Percentiles rank a stretch among this genome's conserved stretches.
phyloP scores from a whole-genome alignment of 345 rosid genomes.

The Citrus medica region DNA sequence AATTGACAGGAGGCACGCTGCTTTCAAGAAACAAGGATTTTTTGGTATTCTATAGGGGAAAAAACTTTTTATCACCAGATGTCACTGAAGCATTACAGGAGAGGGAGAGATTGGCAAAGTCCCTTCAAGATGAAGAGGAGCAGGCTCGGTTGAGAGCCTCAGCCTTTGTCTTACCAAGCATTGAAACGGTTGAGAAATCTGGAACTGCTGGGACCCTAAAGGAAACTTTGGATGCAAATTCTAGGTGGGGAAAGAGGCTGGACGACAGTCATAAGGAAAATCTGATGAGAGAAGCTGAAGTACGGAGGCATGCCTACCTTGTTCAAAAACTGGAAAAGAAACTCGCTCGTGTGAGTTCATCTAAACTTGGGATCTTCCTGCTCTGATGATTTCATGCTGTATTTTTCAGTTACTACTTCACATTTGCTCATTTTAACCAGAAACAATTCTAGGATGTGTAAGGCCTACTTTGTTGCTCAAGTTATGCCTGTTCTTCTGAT shows the following conservation, averaged over 20 bases:
- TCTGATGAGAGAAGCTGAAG: constrained; percentile 66
- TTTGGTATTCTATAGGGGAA: constrained; percentile 94
- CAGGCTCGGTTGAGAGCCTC: constrained; percentile 75
- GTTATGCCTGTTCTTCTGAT: background rate
- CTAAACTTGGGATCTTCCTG: constrained; percentile 6
- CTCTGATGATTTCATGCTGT: background rate
- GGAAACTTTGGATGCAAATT: constrained; percentile 82
- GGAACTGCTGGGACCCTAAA: constrained; percentile 77
- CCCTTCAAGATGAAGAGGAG: constrained; percentile 78
- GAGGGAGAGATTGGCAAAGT: constrained; percentile 68
- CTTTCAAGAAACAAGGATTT: constrained; percentile 88
- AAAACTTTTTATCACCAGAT: constrained; percentile 67
- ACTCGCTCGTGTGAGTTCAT: constrained; percentile 67
- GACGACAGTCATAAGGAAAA: constrained; percentile 47
- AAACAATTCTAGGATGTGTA: constrained; percentile 1
- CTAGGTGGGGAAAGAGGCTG: constrained; percentile 75
- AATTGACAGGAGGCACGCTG: constrained; percentile 81
- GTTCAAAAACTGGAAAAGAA: constrained; percentile 72
- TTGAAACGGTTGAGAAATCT: constrained; percentile 33
- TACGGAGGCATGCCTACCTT: constrained; percentile 54
- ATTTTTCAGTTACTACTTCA: background rate
- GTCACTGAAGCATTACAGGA: constrained; percentile 77
- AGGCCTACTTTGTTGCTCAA: background rate
- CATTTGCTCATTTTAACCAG: background rate
- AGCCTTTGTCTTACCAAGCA: constrained; percentile 42